Evolutionary conservation across 495 filamentous ascomycete species (phyloP).

Genomic region (Xylaria venustula): DNA sequence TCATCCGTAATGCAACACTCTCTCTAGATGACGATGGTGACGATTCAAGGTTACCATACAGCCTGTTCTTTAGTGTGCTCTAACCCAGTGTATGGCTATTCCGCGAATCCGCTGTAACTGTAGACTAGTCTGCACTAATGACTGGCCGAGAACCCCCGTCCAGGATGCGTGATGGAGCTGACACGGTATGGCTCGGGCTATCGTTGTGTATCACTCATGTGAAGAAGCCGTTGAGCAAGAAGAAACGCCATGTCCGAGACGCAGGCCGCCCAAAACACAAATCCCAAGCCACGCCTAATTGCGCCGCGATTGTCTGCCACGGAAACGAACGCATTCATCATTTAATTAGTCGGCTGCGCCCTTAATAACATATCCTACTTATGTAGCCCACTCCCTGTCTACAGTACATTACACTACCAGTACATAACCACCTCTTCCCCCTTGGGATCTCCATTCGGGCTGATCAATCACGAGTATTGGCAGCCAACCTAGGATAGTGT

Average conservation of each 20-base stretch:
- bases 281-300: neutral
- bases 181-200: neutral
- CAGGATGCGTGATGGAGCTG: neutral
- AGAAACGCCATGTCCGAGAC: neutral
- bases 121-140: too few species aligned
- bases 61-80: neutral
- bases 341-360: neutral
- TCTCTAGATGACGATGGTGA: neutral
- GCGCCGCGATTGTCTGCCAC: neutral
- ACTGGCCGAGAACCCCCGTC: constrained; percentile 5
- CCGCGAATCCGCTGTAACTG: too few species aligned
- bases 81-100: too few species aligned
- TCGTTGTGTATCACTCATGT: neutral
- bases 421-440: neutral
- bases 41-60: neutral
- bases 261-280: constrained; percentile 9
- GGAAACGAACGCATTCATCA: neutral
- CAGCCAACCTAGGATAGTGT: too few species aligned
- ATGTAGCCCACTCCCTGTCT: neutral
- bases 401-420: too few species aligned
- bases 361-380: neutral
- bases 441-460: neutral
- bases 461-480: neutral
- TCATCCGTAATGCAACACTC: constrained; percentile 1
- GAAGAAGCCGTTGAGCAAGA: neutral